Percentiles rank a stretch among this genome's conserved stretches.
phyloP scores from a whole-genome alignment of 78 protist genomes.

The Polysphondylium violaceum region DNA sequence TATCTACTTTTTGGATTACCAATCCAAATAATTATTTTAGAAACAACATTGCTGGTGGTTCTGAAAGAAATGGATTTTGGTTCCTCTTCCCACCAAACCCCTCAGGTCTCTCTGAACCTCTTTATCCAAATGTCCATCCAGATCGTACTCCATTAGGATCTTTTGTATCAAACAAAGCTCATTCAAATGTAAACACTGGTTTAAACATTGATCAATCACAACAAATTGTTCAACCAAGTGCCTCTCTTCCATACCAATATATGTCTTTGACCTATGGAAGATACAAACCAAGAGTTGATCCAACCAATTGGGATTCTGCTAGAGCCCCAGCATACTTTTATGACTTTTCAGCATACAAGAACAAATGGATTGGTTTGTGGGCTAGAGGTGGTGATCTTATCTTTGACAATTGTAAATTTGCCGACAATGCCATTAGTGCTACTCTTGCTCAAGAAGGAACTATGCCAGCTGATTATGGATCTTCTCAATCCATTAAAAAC shows the following conservation, averaged over 20 bases:
- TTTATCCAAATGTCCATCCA: constrained; percentile 17
- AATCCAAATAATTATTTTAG: constrained; percentile 66
- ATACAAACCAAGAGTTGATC: constrained; percentile 61
- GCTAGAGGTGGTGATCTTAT: constrained; percentile 65
- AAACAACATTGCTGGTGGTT: constrained; percentile 74
- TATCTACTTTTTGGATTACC: constrained; percentile 77
- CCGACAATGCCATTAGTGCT: constrained; percentile 72
- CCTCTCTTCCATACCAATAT: constrained; percentile 12
- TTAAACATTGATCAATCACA: constrained; percentile 55
- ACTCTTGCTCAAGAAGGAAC: constrained; percentile 64
- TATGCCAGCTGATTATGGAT: constrained; percentile 67
- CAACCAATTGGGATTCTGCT: constrained; percentile 16
- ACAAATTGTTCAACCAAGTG: constrained; percentile 26
- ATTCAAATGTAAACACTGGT: constrained; percentile 45
- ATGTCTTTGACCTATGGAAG: constrained; percentile 39
- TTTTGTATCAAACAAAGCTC: constrained; percentile 45
- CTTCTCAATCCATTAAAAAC: constrained; percentile 36
- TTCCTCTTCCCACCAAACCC: constrained; percentile 30
- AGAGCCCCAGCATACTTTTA: constrained; percentile 35
- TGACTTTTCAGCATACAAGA: constrained; percentile 39
- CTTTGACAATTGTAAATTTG: constrained; percentile 26
- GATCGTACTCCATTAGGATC: constrained; percentile 17
- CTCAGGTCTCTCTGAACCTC: constrained; percentile 27
- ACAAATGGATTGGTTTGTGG: constrained; percentile 78
- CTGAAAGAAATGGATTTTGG: constrained; percentile 50